Evolutionary conservation across 1,284 basidiomycete genomes (phyloP).

Genomic region (Boletus holoroseus): DNA sequence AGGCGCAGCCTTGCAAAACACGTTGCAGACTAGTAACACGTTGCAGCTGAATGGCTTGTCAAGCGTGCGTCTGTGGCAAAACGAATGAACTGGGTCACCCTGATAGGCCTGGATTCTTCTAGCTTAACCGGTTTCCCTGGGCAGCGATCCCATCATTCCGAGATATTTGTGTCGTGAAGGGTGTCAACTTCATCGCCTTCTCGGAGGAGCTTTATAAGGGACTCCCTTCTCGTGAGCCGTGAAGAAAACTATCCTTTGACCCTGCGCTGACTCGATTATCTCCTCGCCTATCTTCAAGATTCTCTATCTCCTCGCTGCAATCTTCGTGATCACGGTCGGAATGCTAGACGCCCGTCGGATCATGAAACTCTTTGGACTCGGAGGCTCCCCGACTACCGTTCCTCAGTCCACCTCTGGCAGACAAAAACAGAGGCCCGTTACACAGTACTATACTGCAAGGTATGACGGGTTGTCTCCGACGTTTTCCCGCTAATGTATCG

Average conservation of each 20-base stretch:
- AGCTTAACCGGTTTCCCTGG: slow-evolving; percentile 12
- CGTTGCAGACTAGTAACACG: slow-evolving; percentile 21
- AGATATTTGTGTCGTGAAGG: slow-evolving; percentile 17
- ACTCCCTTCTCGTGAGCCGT: slow-evolving; percentile 13
- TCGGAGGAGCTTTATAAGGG: slow-evolving; percentile 25
- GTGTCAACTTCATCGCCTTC: slow-evolving; percentile 28
- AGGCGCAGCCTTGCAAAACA: slow-evolving; percentile 25
- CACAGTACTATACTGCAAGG: slow-evolving; percentile 26
- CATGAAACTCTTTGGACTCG: slow-evolving; percentile 33
- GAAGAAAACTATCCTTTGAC: slow-evolving; percentile 14
- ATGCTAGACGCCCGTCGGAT: slow-evolving; percentile 35
- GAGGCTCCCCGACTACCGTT: slow-evolving; percentile 26
- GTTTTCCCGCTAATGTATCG: slow-evolving; percentile 1
- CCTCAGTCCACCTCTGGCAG: slow-evolving; percentile 20
- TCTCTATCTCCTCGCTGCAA: slow-evolving; percentile 24
- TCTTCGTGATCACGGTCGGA: slow-evolving; percentile 25
- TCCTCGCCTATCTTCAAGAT: slow-evolving; percentile 23
- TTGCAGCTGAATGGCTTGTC: slow-evolving; percentile 20
- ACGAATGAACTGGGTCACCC: slow-evolving; percentile 12
- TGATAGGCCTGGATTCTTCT: slow-evolving; percentile 3
- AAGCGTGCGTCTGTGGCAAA: slow-evolving; percentile 2
- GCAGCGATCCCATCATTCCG: slow-evolving; percentile 19
- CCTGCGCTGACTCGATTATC: slow-evolving; percentile 15
- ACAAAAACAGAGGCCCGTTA: slow-evolving; percentile 25
- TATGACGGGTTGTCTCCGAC: slow-evolving; percentile 3